These are phyloP conservation scores for Ophiostoma himal-ulmi DNA, from an alignment of 2,329 filamentous ascomycete species.

Conservation along the genomic window DNA sequence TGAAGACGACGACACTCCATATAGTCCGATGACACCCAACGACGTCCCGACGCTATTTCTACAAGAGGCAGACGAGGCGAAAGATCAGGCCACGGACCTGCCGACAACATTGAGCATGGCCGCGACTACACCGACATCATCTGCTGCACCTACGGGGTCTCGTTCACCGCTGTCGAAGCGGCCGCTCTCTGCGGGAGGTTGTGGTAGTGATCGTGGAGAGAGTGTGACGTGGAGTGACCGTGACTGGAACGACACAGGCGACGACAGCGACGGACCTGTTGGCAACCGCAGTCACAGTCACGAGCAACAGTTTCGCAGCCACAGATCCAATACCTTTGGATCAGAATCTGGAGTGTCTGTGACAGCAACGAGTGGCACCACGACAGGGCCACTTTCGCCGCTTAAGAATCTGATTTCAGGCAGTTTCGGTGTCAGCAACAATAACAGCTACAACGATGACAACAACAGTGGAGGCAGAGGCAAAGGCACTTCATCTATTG, in stretches of 20 bases:
- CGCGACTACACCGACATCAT: not conserved
- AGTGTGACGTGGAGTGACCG: conserved; percentile 61
- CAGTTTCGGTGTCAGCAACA: not conserved
- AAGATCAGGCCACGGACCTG: conserved; percentile 17
- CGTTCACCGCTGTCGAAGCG: conserved; percentile 3
- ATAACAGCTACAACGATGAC: not conserved
- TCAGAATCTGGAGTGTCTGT: conserved; percentile 16
- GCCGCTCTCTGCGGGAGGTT: conserved; percentile 17
- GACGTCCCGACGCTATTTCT: not conserved
- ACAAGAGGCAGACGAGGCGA: not conserved
- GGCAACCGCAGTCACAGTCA: not conserved
- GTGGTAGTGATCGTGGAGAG: conserved; percentile 38
- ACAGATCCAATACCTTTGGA: conserved; percentile 17
- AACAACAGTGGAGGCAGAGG: not conserved
- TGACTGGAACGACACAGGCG: conserved; percentile 54
- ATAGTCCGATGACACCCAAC: not conserved
- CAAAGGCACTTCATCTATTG: not conserved
- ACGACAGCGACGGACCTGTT: conserved; percentile 37
- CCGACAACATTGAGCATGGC: conserved; percentile 1
- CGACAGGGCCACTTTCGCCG: conserved; percentile 20
- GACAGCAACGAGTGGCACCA: conserved; percentile 17
- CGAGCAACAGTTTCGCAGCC: conserved; percentile 11
- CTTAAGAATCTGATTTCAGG: not conserved
- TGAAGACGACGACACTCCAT: not conserved
- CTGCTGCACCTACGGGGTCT: not conserved